Evolutionary conservation across 768 basidiomycete species (phyloP).

Genomic region (Tremella mesenterica): DNA sequence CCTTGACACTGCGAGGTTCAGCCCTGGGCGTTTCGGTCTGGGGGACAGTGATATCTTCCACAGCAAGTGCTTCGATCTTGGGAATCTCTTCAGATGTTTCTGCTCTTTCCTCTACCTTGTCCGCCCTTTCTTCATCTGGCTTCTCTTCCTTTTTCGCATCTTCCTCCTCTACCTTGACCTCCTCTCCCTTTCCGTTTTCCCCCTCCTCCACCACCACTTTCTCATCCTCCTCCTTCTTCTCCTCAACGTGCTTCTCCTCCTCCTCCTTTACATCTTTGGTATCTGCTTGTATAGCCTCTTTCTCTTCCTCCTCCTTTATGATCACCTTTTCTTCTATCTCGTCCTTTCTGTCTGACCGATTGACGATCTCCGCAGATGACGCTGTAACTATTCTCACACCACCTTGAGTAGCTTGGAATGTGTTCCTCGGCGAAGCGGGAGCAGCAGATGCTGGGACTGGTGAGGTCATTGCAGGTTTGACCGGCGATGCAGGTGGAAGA

Average conservation of each 20-base stretch:
- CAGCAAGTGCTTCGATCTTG: background rate
- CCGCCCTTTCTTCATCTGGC: slow-evolving; percentile 2
- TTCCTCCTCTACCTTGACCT: slow-evolving; percentile 2
- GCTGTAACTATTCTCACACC: slow-evolving; percentile 20
- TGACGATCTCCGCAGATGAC: slow-evolving; percentile 4
- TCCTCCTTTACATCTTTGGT: background rate
- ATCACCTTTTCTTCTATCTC: background rate
- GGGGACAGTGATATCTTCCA: background rate
- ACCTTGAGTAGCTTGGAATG: slow-evolving; percentile 30
- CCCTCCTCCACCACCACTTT: too few species aligned
- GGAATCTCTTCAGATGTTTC: slow-evolving; percentile 1
- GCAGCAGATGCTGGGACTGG: slow-evolving; percentile 6
- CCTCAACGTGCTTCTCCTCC: background rate
- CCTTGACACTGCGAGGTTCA: too few species aligned
- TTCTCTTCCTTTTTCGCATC: slow-evolving; percentile 3
- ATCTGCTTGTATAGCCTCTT: too few species aligned
- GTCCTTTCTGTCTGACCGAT: background rate
- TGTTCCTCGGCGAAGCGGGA: slow-evolving; percentile 15
- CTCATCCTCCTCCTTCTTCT: slow-evolving; percentile 3
- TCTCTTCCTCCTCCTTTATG: background rate
- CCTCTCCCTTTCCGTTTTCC: background rate
- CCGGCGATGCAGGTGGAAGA: slow-evolving; percentile 11
- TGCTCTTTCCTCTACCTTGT: background rate
- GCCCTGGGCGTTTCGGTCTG: background rate
- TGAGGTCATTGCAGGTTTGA: background rate